Base-by-base conservation (phyloP, 257 asterid genomes). In the Coffea eugenioides region DNA sequence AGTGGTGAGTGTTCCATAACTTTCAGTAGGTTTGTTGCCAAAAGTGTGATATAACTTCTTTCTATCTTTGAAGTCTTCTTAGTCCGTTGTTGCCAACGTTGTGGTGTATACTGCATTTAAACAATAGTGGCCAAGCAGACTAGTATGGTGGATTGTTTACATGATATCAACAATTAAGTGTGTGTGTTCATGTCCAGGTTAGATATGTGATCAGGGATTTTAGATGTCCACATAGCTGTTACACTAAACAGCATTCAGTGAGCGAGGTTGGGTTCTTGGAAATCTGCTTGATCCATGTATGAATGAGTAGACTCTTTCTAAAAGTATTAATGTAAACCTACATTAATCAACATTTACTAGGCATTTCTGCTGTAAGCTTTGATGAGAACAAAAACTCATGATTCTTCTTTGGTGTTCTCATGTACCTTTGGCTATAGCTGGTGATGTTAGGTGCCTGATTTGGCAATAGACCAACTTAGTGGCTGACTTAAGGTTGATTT, bases 1-100 rank as follows among this genome's bases (percentile, higher is more conserved):
- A 25, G 81, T 86, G 89, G 99, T 96, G 80, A 88, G 96, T 81
- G 57, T 14, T 70, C 31, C 70, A 64, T 49, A 16, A 49, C 65
- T 14, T 64, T 49, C 62, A 6, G 78, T 41, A 69, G 57, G 59
- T 73, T 82, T 49, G 20, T 80, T 76, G 21, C 43, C 45, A 41
- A 56, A 76, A 64, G 45, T n/a, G 51, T 54, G 69, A 56, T 46
- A 21, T 13, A 18, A 27, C 15, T 74, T 13, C 51, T 59, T 45
- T 73, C 56, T 51, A 59, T 41, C 57, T 41, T 57, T 21, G 3
- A 1, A 43, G 23, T 36, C 43, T 68, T 16, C 34, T 68, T 0
- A 56, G 23, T 16, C n/a, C 15, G 48, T 11, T 16, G 8, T 3
- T 2, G 39, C 43, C 71, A 66, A 66, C 34, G 2, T 56, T 56